Evolutionary conservation across 1,284 basidiomycete species (phyloP), one percentile per base, ranked within the genome.

Genomic region (Crepidotus sp.): DNA sequence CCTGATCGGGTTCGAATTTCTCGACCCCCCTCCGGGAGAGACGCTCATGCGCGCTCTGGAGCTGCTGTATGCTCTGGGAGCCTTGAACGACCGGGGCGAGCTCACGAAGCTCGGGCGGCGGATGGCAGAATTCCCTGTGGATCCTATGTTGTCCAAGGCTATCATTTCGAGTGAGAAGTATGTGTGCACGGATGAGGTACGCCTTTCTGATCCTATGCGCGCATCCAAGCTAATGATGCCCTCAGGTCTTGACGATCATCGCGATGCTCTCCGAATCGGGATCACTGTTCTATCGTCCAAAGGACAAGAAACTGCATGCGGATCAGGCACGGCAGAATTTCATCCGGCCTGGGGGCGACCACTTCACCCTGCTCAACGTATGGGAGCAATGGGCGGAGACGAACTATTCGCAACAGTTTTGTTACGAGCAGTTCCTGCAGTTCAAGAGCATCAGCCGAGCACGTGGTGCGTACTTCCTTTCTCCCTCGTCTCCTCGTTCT

Each of bases 351-450:
- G 96, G 93, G n/a, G 95, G 96, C 13, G 96, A 99, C 59, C 95
- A 98, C 66, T 97, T 98, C 60, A 98, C 94, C 2, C 67, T 98
- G 42, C 74, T 98, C 32, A 97, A 97, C 60, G 91, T 98, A 6
- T 98, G 92, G 86, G 90, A 97, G 60, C 93, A 98, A 61, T 99
- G 95, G 94, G 90, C 90, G 19, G 94, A 98, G 57, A 90, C 90
- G 29, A 91, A 90, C 58, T 98, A 94, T 62, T 92, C 88, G 19
- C 89, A 93, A 57, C 89, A 92, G 59, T 90, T 90, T 63, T 94
- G 90, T 58, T 92, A 93, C 60, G 93, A 97, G 60, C 93, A 98
- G 59, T 99, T 95, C 66, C 68, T 99, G 41, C 96, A 98, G 65
- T 94, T 90, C 74, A 98, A 98, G 73, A 92, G 87, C 51, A 67